Conservation (phyloP, 495 filamentous ascomycete species). For the Venustampulla echinocandica region DNA sequence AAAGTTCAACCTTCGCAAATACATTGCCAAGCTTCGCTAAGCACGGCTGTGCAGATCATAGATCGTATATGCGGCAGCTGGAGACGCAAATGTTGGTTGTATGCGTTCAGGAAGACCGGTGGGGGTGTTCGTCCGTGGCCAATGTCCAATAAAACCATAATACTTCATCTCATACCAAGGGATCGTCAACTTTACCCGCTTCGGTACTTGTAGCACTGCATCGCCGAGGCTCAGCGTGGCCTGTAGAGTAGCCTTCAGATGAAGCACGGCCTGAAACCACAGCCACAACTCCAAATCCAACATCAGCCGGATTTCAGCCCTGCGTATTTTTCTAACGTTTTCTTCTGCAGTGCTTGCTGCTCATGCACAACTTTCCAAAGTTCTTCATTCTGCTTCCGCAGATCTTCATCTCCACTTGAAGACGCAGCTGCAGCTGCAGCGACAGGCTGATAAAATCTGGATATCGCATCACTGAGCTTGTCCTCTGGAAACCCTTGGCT, state of each 20-base stretch:
- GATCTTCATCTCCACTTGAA: conserved; percentile 30
- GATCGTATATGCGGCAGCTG: conserved; percentile 9
- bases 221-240: too few relatives aligned
- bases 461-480: conserved; percentile 30
- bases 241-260: background rate
- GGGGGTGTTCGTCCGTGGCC: too few relatives aligned
- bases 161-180: too few relatives aligned
- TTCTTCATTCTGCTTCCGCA: conserved; percentile 41
- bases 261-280: conserved; percentile 9
- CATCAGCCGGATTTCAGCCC: conserved; percentile 18
- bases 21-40: conserved; percentile 13
- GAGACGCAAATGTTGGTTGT: background rate
- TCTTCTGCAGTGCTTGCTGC: conserved; percentile 37
- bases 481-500: conserved; percentile 18
- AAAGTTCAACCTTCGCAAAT: conserved; percentile 10
- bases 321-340: conserved; percentile 36
- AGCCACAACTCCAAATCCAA: too few relatives aligned
- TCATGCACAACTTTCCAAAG: conserved; percentile 44
- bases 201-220: too few relatives aligned
- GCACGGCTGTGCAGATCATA: conserved; percentile 11
- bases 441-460: conserved; percentile 26
- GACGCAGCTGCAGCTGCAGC: conserved; percentile 12
- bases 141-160: too few relatives aligned
- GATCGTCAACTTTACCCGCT: too few relatives aligned
- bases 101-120: too few relatives aligned